Percentiles rank a stretch among this genome's conserved stretches.
Conservation (phyloP, 192 early-diverging fungal genomes). For the Mortierella antarctica region DNA sequence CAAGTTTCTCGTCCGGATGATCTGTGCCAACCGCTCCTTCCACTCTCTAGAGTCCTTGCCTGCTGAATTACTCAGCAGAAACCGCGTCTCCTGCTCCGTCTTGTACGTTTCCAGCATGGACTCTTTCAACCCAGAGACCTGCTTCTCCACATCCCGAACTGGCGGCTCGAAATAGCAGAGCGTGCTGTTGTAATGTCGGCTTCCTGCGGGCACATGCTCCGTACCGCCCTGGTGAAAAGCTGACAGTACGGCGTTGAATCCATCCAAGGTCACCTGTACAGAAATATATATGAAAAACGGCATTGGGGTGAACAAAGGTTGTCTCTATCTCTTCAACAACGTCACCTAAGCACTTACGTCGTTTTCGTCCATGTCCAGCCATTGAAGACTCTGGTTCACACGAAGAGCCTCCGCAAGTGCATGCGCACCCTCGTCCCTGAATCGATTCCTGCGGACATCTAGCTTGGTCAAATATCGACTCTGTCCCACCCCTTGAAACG, state of each 20-base stretch:
- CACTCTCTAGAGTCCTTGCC: slow-evolving; percentile 50
- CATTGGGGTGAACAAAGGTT: not conserved
- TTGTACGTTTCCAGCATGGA: slow-evolving; percentile 52
- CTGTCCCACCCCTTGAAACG: slow-evolving; percentile 36
- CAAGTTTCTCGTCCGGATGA: slow-evolving; percentile 37
- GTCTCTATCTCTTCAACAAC: not conserved
- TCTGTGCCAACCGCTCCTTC: slow-evolving; percentile 48
- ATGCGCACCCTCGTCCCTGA: slow-evolving; percentile 54
- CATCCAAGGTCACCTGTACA: slow-evolving; percentile 58
- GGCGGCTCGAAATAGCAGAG: slow-evolving; percentile 50
- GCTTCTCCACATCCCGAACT: slow-evolving; percentile 47
- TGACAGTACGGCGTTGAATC: slow-evolving; percentile 50
- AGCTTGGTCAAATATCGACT: slow-evolving; percentile 49
- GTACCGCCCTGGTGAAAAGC: slow-evolving; percentile 53
- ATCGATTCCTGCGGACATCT: slow-evolving; percentile 44
- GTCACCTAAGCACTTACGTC: slow-evolving; percentile 33
- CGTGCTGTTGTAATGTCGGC: slow-evolving; percentile 38
- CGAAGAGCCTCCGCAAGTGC: slow-evolving; percentile 52
- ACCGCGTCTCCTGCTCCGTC: slow-evolving; percentile 57
- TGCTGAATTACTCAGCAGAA: slow-evolving; percentile 52
- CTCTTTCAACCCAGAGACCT: slow-evolving; percentile 35
- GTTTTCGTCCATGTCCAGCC: slow-evolving; percentile 59
- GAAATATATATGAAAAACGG: not conserved
- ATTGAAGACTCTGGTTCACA: slow-evolving; percentile 41
- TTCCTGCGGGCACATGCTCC: slow-evolving; percentile 41